Evolutionary conservation across 2,329 filamentous ascomycete genomes (phyloP).

Genomic region (Ascochyta clinopodiicola): DNA sequence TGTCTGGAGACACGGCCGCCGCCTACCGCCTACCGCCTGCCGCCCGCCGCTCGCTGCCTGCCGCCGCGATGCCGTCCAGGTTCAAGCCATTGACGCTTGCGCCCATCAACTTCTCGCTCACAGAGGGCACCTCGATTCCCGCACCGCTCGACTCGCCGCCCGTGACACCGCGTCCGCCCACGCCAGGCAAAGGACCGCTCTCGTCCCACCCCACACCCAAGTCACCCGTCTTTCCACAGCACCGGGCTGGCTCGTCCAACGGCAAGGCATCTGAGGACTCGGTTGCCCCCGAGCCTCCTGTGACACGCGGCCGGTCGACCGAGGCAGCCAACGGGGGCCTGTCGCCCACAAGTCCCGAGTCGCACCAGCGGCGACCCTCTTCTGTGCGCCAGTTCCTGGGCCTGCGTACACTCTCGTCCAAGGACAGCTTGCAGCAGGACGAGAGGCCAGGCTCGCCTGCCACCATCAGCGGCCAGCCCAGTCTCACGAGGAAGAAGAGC

Average conservation of each 20-base stretch:
- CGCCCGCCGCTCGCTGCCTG: background rate
- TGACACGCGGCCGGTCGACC: conserved; percentile 34
- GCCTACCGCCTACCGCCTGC: background rate
- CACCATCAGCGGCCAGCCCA: conserved; percentile 43
- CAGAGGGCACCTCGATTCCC: conserved; percentile 51
- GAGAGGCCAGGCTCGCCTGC: conserved; percentile 47
- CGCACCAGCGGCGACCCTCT: conserved; percentile 36
- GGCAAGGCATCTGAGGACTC: conserved; percentile 24
- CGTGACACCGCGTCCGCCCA: conserved; percentile 47
- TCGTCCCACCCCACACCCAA: conserved; percentile 51
- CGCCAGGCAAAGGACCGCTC: conserved; percentile 48
- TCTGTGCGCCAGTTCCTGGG: conserved; percentile 52
- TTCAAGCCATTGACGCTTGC: conserved; percentile 47
- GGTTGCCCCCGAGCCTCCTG: conserved; percentile 6
- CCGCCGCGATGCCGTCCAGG: conserved; percentile 38
- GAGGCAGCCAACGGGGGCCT: conserved; percentile 37
- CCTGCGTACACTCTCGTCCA: conserved; percentile 46
- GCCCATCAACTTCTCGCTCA: conserved; percentile 52
- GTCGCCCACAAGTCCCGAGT: conserved; percentile 41
- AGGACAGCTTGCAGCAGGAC: conserved; percentile 43
- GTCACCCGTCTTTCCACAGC: conserved; percentile 35
- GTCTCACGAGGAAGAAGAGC: conserved; percentile 47
- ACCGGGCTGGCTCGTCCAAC: conserved; percentile 23
- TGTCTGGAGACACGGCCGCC: conserved; percentile 2
- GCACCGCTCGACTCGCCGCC: conserved; percentile 50